Evolutionary conservation across 2,329 filamentous ascomycete species (phyloP).

Genomic region (Trichophyton equinum): DNA sequence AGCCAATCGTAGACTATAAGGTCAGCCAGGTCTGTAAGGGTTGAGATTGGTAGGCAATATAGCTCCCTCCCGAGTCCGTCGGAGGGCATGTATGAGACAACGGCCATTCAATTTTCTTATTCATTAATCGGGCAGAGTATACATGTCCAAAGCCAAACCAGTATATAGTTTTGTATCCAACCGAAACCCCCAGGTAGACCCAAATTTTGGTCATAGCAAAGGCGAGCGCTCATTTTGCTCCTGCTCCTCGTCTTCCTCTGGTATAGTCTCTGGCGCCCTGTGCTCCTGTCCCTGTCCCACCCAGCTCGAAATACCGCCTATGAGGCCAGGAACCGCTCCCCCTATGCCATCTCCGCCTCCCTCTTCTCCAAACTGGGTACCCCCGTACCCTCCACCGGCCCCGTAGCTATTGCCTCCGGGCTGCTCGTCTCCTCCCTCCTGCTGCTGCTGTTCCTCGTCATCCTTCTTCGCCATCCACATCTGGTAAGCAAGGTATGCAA

Average conservation of each 20-base stretch:
- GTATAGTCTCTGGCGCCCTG: neutral
- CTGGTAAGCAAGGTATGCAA: neutral
- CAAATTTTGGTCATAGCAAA: neutral
- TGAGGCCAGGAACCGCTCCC: neutral
- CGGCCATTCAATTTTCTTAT: neutral
- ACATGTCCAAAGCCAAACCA: neutral
- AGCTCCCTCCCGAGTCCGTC: neutral
- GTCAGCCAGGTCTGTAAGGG: slow-evolving; percentile 28
- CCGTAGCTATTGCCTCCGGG: neutral
- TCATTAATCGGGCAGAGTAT: neutral
- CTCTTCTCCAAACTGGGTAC: neutral
- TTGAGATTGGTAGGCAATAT: neutral
- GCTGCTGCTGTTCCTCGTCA: neutral
- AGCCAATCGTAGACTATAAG: slow-evolving; percentile 31
- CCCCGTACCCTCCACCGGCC: neutral
- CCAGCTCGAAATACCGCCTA: slow-evolving; percentile 5
- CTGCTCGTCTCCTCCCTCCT: neutral
- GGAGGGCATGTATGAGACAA: neutral
- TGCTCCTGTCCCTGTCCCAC: neutral
- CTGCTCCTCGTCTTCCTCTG: neutral
- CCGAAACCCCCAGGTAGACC: neutral
- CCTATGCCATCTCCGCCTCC: slow-evolving; percentile 1
- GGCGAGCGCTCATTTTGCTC: neutral
- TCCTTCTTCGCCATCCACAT: slow-evolving; percentile 11
- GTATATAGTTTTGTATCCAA: neutral